phyloP scores from a whole-genome alignment of 2,329 filamentous ascomycete species.

The Ophiostoma tasmaniense region DNA sequence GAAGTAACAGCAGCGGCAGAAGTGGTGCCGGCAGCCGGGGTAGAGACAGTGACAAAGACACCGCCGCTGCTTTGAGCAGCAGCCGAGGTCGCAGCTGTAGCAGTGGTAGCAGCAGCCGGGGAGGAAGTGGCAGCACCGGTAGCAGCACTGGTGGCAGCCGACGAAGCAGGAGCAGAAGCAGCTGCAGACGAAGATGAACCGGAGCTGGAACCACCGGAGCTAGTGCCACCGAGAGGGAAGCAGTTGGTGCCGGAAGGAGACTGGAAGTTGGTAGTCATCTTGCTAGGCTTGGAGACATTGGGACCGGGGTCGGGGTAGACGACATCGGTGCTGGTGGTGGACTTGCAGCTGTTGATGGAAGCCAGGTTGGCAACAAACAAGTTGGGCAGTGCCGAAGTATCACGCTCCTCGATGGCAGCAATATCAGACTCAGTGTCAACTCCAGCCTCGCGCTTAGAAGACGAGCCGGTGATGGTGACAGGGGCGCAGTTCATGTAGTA shows the following conservation, averaged over 20 bases:
- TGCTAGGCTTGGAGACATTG: constrained; percentile 22
- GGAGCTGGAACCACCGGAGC: constrained; percentile 8
- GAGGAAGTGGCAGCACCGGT: background rate
- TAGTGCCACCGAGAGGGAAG: constrained; percentile 17
- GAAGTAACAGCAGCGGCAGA: background rate
- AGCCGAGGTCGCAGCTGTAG: background rate
- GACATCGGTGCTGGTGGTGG: constrained; percentile 21
- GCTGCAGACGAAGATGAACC: constrained; percentile 24
- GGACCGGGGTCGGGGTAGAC: constrained; percentile 24
- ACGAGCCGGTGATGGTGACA: constrained; percentile 37
- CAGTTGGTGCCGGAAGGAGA: constrained; percentile 18
- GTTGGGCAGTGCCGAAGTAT: constrained; percentile 35
- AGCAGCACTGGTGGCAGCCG: background rate
- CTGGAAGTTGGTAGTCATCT: constrained; percentile 20
- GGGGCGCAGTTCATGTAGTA: constrained; percentile 63
- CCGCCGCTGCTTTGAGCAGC: constrained; percentile 22
- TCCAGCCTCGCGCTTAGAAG: constrained; percentile 16
- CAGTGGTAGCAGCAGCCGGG: background rate
- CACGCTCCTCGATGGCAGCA: constrained; percentile 1
- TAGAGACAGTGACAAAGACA: constrained; percentile 34
- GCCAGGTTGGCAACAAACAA: constrained; percentile 50
- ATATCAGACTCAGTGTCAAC: constrained; percentile 35
- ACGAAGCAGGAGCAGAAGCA: constrained; percentile 4
- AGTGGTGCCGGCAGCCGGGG: background rate
- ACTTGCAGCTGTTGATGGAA: constrained; percentile 27